Evolutionary conservation across 352 stramenopile genomes (phyloP), one percentile per base, ranked within the genome.

Genomic region (Phytopythium kandeliae): DNA sequence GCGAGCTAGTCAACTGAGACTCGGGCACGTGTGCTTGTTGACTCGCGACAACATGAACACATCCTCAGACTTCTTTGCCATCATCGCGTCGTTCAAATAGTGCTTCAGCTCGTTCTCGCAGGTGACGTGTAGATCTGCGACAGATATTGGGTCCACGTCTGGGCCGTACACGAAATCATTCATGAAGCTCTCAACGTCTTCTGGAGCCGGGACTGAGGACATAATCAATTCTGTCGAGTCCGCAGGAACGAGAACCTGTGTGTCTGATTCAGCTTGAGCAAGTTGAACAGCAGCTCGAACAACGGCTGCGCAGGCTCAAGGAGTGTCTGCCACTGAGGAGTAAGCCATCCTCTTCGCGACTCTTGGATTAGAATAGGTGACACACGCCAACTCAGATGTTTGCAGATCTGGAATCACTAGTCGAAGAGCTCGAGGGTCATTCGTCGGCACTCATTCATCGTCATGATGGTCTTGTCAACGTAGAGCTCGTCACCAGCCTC

Each of bases 381-480:
- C 41, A 38, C 41, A 61, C 12, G 13, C 8, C 0, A 53, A 16
- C 22, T 61, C 28, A 35, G 28, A 36, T 61, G 1, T 26, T 47
- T 43, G 38, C 38, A 17, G 47, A 2, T 4, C 26, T 21, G 13
- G 38, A 17, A 34, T 57, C 48, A 48, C 4, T 34, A 1, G 22
- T 57, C 37, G 21, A 48, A 62, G 25, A 57, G 26, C 22, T 37
- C 34, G 24, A 44, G 21, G 1, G 49, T 42, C 24, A 45, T 13
- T 15, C 11, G 17, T 3, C 48, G 33, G 17, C 48, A 62, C 1
- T 62, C 48, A n/a, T 62, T 51, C 55, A 62, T 62, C 42, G 53
- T 62, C 9, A 57, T 3, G 4, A 37, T 16, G 12, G 48, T 57
- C 34, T 62, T 34, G 12, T 1, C 48, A 0, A 62, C 48, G 21